Percentiles rank a stretch among this genome's conserved stretches.
Evolutionary conservation across 2,329 filamentous ascomycete genomes (phyloP).

Genomic region (Calonectria montana): DNA sequence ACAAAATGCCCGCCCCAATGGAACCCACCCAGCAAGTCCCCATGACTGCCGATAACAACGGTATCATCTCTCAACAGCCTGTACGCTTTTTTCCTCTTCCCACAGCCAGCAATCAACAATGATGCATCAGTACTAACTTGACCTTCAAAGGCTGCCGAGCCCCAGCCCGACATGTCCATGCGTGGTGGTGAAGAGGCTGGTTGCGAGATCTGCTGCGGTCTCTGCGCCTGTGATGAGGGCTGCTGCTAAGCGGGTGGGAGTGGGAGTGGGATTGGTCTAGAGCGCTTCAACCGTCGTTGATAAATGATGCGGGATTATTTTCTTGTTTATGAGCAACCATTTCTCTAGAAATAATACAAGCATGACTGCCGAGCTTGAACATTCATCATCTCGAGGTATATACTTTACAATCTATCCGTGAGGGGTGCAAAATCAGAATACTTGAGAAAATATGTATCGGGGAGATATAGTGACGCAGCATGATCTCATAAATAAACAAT

Average conservation of each 20-base stretch:
- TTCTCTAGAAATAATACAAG: neutral
- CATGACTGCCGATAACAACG: slow-evolving; percentile 51
- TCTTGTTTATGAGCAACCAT: neutral
- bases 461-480: no score
- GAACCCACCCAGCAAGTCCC: slow-evolving; percentile 56
- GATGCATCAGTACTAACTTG: neutral
- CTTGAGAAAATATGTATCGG: no score
- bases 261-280: neutral
- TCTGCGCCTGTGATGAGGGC: slow-evolving; percentile 56
- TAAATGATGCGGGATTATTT: neutral
- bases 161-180: slow-evolving; percentile 55
- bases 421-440: no score
- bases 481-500: no score
- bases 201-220: slow-evolving; percentile 58
- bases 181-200: slow-evolving; percentile 58
- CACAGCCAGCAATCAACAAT: neutral
- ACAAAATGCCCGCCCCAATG: slow-evolving; percentile 52
- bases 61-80: slow-evolving; percentile 55
- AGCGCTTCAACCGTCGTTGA: neutral
- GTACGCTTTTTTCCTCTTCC: slow-evolving; percentile 44
- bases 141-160: slow-evolving; percentile 46
- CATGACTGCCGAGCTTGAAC: neutral
- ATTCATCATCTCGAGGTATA: neutral
- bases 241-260: slow-evolving; percentile 50
- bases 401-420: neutral